Evolutionary conservation across 2,329 filamentous ascomycete genomes (phyloP).

Genomic region (Colletotrichum eremochloae): DNA sequence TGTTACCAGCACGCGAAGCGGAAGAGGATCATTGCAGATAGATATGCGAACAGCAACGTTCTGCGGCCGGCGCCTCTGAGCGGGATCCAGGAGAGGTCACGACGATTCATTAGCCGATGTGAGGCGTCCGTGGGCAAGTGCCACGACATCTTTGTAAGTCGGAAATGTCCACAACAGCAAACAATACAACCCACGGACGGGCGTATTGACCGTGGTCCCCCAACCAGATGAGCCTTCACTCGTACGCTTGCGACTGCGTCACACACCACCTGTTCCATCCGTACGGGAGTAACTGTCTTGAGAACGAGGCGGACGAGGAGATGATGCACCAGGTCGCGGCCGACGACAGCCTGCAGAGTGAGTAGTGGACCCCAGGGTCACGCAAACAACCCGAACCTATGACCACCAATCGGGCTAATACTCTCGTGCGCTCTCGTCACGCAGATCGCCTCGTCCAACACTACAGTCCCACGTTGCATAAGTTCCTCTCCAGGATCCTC

Average conservation of each 20-base stretch:
- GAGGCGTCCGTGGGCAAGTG: conserved; percentile 57
- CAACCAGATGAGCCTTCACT: conserved; percentile 61
- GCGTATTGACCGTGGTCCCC: neutral
- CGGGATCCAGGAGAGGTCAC: conserved; percentile 70
- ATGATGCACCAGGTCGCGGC: conserved; percentile 79
- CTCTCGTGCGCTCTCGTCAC: neutral
- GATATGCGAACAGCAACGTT: conserved; percentile 78
- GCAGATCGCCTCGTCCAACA: conserved; percentile 71
- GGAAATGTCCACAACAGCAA: neutral
- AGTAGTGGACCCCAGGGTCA: conserved; percentile 46
- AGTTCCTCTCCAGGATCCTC: conserved; percentile 60
- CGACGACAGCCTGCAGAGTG: conserved; percentile 76
- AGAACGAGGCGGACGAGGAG: conserved; percentile 66
- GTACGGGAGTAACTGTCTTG: conserved; percentile 71
- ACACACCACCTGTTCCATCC: conserved; percentile 79
- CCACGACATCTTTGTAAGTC: conserved; percentile 72
- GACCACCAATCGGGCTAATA: neutral
- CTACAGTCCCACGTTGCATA: conserved; percentile 67
- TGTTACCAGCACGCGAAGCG: conserved; percentile 69
- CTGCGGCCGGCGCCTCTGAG: conserved; percentile 67
- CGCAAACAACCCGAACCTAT: neutral
- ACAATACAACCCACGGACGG: conserved; percentile 29
- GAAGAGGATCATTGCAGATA: conserved; percentile 73
- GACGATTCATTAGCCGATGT: conserved; percentile 68
- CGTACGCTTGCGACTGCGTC: conserved; percentile 78